A percentile compares a stretch with the other conserved stretches of the same genome.
phyloP scores from a whole-genome alignment of 208 protist genomes.

The Acanthamoeba culbertsoni region DNA sequence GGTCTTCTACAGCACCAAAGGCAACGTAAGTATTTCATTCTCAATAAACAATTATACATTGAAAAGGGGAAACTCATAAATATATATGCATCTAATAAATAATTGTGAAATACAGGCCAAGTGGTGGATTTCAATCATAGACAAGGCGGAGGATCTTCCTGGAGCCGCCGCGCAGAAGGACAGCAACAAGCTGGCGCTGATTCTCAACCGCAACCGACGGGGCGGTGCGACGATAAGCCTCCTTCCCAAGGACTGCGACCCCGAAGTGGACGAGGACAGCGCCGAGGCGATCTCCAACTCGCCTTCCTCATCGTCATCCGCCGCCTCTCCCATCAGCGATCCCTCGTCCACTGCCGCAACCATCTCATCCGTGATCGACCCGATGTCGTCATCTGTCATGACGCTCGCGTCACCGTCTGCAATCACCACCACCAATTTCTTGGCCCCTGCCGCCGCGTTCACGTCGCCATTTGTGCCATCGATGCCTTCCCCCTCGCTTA shows the following conservation, averaged over 20 bases:
- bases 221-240: neutral
- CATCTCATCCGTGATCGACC: neutral
- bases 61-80: too few species aligned
- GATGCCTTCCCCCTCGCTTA: neutral
- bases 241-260: neutral
- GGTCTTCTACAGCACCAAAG: constrained; percentile 2
- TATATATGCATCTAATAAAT: too few species aligned
- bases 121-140: neutral
- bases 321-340: neutral
- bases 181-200: neutral
- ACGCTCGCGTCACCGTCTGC: neutral
- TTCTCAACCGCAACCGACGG: neutral
- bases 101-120: too few species aligned
- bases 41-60: too few species aligned
- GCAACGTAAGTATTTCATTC: neutral
- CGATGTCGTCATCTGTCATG: neutral
- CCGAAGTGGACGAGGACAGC: neutral
- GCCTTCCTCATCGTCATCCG: neutral
- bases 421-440: neutral
- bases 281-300: neutral
- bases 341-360: neutral
- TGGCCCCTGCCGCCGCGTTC: neutral
- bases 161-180: neutral
- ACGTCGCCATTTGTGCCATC: neutral
- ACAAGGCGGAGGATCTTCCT: neutral